Evolutionary conservation across 129 eudicot genomes (phyloP).

Genomic region (Glebionis coronaria): DNA sequence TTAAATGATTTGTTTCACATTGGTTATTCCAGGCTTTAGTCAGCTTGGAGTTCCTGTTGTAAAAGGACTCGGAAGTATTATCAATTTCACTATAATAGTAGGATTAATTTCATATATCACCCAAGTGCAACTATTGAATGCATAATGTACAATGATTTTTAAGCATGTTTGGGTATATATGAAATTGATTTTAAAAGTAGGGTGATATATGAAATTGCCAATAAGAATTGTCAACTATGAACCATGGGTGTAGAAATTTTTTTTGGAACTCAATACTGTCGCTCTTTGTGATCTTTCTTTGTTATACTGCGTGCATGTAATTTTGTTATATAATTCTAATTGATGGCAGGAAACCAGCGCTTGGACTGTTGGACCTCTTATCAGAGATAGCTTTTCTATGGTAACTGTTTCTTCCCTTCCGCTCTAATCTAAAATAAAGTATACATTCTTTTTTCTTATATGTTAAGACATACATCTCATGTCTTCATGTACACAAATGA

Average conservation of each 20-base stretch:
- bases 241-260: slow-evolving; percentile 7
- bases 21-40: neutral
- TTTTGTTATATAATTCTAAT: slow-evolving; percentile 1
- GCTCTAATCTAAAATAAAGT: neutral
- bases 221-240: neutral
- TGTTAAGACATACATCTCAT: neutral
- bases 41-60: slow-evolving; percentile 14
- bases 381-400: slow-evolving; percentile 91
- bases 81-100: neutral
- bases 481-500: neutral
- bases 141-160: too few species aligned
- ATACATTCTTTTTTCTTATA: neutral
- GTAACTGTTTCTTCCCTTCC: slow-evolving; percentile 27
- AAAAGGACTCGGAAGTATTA: neutral
- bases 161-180: too few species aligned
- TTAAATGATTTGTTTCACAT: neutral
- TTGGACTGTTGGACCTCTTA: slow-evolving; percentile 85
- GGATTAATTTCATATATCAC: too few species aligned
- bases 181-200: too few species aligned
- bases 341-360: slow-evolving; percentile 69
- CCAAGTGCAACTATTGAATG: too few species aligned
- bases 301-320: neutral
- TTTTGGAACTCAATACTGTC: neutral
- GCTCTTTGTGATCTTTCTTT: neutral
- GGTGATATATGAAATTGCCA: neutral